phyloP scores from a whole-genome alignment of 176 grass and related monocot species.

The Zoysia japonica region DNA sequence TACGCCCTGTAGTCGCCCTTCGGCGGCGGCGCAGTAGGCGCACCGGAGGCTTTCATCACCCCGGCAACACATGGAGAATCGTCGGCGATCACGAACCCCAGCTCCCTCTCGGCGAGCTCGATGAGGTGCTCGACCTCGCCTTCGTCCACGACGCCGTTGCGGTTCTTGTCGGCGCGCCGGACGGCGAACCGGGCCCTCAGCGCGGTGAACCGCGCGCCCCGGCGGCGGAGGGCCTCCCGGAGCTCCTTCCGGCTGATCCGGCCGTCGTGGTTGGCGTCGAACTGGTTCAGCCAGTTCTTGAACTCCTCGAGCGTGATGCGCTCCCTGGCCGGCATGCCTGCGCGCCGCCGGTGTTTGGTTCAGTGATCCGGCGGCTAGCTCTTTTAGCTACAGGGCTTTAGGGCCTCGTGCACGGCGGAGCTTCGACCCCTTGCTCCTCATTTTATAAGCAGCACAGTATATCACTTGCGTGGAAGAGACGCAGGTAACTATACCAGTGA shows the following conservation, averaged over 20 bases:
- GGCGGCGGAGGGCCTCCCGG: slow-evolving; percentile 52
- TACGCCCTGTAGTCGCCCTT: not conserved
- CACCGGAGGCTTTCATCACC: not conserved
- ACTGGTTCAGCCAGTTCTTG: slow-evolving; percentile 68
- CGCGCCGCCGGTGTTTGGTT: not conserved
- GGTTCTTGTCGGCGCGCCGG: slow-evolving; percentile 42
- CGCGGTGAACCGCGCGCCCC: slow-evolving; percentile 37
- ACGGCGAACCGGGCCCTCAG: slow-evolving; percentile 38
- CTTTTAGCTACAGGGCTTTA: not conserved
- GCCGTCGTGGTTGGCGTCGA: slow-evolving; percentile 59
- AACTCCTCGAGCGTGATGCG: slow-evolving; percentile 47
- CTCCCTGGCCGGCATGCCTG: not conserved
- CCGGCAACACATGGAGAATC: not conserved
- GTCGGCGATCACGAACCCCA: slow-evolving; percentile 51
- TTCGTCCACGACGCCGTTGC: slow-evolving; percentile 60
- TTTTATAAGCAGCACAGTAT: slow-evolving; percentile 32
- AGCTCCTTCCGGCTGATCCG: slow-evolving; percentile 63
- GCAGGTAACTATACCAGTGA: not conserved
- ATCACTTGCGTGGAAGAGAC: slow-evolving; percentile 3
- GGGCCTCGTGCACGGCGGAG: not conserved
- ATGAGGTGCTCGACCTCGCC: slow-evolving; percentile 57
- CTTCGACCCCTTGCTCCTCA: not conserved
- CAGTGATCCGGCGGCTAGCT: not conserved
- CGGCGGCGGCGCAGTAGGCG: not conserved
- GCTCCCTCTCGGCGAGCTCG: slow-evolving; percentile 49